Percentiles rank a stretch among this genome's conserved stretches.
These are phyloP conservation scores for Botrytis hyacinthi DNA, from an alignment of 2,329 filamentous ascomycete genomes.

Conservation along the genomic window DNA sequence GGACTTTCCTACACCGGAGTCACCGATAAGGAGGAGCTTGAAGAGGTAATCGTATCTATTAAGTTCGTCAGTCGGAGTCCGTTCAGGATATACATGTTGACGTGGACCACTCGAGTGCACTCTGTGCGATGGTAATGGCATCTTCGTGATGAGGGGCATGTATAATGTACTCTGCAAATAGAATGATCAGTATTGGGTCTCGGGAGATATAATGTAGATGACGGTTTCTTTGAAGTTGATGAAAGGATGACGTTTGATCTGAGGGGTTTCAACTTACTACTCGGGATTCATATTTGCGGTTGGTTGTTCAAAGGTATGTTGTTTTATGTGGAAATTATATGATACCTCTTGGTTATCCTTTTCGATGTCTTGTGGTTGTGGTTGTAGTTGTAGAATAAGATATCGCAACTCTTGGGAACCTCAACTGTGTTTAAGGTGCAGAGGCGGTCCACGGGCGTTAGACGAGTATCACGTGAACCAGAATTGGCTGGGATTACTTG, in stretches of 20 bases:
- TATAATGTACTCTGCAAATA: conserved; percentile 19
- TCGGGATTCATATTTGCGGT: conserved; percentile 77
- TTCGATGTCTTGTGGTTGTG: conserved; percentile 15
- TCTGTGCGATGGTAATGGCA: conserved; percentile 7
- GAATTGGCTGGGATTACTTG: neutral
- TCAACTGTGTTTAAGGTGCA: conserved; percentile 23
- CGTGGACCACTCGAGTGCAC: conserved; percentile 4
- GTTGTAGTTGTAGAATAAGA: conserved; percentile 15
- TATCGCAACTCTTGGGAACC: conserved; percentile 15
- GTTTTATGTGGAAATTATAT: neutral
- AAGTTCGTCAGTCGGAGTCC: conserved; percentile 25
- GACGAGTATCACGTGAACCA: conserved; percentile 20
- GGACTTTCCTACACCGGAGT: conserved; percentile 99
- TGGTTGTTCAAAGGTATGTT: conserved; percentile 1
- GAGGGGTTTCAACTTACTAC: conserved; percentile 62
- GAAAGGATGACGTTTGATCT: conserved; percentile 21
- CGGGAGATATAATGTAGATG: conserved; percentile 4
- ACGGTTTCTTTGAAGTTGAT: conserved; percentile 22
- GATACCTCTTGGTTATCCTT: conserved; percentile 11
- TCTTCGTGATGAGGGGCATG: neutral
- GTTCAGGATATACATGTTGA: conserved; percentile 21
- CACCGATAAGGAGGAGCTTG: conserved; percentile 99
- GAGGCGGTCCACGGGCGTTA: conserved; percentile 22
- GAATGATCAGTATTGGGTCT: conserved; percentile 3
- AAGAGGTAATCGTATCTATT: conserved; percentile 99